phyloP scores from a whole-genome alignment of 306 rosid genomes.

The Prunus mongolica region DNA sequence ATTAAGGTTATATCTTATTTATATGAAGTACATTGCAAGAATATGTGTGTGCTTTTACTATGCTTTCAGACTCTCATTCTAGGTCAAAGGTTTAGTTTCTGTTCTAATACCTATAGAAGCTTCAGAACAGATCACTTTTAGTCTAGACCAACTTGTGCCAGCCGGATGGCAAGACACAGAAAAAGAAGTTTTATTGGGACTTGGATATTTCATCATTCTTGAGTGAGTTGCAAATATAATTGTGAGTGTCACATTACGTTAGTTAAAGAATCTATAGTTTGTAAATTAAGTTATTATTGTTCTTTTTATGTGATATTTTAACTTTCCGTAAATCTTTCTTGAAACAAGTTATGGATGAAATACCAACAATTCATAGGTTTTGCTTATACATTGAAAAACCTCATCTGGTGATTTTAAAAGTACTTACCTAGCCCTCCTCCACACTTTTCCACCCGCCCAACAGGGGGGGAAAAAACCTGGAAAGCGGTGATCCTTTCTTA shows the following conservation, averaged over 20 bases:
- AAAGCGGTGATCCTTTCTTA: background rate
- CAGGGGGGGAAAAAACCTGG: background rate
- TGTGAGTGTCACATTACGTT: background rate
- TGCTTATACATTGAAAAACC: background rate
- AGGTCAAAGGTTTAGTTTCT: background rate
- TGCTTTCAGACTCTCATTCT: background rate
- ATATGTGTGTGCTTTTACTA: background rate
- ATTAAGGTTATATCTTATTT: background rate
- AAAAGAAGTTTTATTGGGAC: background rate
- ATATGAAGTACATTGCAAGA: background rate
- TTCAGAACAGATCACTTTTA: background rate
- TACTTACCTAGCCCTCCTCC: background rate
- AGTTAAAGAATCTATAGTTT: background rate
- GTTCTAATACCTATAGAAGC: background rate
- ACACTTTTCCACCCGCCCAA: background rate
- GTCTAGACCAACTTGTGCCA: background rate
- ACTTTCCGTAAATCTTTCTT: background rate
- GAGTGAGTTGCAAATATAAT: background rate
- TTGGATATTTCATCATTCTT: background rate
- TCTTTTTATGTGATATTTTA: background rate
- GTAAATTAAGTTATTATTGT: background rate
- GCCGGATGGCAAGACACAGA: background rate
- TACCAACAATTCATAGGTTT: background rate
- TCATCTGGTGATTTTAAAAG: background rate
- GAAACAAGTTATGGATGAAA: conserved; percentile 4